These are phyloP conservation scores for Cenchrus fungigraminus DNA, from an alignment of 176 grass and related monocot genomes.

Conservation along the genomic window DNA sequence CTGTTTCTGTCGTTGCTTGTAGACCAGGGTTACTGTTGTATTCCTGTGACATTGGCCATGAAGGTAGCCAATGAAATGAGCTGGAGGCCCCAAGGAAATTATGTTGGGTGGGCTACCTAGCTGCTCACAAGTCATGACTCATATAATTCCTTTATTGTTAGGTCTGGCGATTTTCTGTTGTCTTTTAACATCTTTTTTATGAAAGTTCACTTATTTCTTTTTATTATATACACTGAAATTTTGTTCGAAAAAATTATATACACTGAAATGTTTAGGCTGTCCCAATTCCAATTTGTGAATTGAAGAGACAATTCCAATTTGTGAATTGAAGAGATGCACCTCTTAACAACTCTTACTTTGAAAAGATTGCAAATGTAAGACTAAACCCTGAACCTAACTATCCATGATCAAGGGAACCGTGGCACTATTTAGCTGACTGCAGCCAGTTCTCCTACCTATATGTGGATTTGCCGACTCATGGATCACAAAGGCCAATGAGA, in stretches of 20 bases:
- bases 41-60: background rate
- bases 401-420: background rate
- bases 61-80: background rate
- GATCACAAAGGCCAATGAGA: slow-evolving; percentile 96
- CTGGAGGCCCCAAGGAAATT: background rate
- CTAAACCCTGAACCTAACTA: background rate
- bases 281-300: background rate
- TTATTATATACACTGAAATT: background rate
- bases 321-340: background rate
- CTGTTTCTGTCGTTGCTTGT: background rate
- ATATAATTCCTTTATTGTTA: background rate
- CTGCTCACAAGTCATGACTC: background rate
- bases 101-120: background rate
- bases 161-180: background rate
- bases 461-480: slow-evolving; percentile 97
- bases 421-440: background rate
- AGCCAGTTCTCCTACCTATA: slow-evolving; percentile 51
- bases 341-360: background rate
- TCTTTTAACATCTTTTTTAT: background rate
- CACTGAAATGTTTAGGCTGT: background rate
- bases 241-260: background rate
- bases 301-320: background rate
- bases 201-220: background rate
- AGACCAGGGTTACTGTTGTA: background rate
- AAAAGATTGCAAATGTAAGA: background rate